These are phyloP conservation scores for Colletotrichum somersetense DNA, from an alignment of 2,329 filamentous ascomycete species.

Conservation along the genomic window DNA sequence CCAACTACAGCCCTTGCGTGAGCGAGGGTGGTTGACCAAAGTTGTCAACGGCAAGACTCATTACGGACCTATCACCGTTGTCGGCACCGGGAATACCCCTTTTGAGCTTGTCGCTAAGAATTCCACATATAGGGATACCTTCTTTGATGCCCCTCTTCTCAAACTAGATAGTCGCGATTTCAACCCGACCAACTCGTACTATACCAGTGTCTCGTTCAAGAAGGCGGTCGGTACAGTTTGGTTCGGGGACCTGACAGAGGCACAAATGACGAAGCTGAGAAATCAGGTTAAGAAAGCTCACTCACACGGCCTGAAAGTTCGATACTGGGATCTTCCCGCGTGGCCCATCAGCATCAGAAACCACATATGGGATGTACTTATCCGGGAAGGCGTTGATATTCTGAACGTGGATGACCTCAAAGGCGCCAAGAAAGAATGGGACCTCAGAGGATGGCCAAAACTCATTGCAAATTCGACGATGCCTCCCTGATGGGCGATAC, in stretches of 20 bases:
- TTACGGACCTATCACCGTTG: constrained; percentile 73
- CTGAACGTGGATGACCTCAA: constrained; percentile 72
- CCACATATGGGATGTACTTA: constrained; percentile 67
- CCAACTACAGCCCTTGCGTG: constrained; percentile 70
- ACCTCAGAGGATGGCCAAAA: constrained; percentile 33
- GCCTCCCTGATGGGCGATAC: not conserved
- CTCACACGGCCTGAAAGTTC: constrained; percentile 63
- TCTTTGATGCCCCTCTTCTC: constrained; percentile 75
- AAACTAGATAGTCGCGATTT: constrained; percentile 55
- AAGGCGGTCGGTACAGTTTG: constrained; percentile 65
- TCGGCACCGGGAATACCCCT: constrained; percentile 75
- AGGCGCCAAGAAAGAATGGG: constrained; percentile 57
- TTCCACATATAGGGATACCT: constrained; percentile 69
- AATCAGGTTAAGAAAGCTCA: constrained; percentile 65
- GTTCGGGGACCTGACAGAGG: constrained; percentile 57
- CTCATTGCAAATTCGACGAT: constrained; percentile 17
- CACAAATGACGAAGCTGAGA: constrained; percentile 59
- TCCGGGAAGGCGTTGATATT: constrained; percentile 70
- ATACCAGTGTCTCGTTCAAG: constrained; percentile 71
- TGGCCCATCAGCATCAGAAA: constrained; percentile 69
- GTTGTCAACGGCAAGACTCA: constrained; percentile 64
- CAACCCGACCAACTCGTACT: constrained; percentile 71
- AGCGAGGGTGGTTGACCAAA: constrained; percentile 68
- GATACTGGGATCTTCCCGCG: constrained; percentile 71
- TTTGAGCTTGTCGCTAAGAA: constrained; percentile 68